These are phyloP conservation scores for Cicer chorassanicum DNA, from an alignment of 306 rosid genomes.

Conservation along the genomic window DNA sequence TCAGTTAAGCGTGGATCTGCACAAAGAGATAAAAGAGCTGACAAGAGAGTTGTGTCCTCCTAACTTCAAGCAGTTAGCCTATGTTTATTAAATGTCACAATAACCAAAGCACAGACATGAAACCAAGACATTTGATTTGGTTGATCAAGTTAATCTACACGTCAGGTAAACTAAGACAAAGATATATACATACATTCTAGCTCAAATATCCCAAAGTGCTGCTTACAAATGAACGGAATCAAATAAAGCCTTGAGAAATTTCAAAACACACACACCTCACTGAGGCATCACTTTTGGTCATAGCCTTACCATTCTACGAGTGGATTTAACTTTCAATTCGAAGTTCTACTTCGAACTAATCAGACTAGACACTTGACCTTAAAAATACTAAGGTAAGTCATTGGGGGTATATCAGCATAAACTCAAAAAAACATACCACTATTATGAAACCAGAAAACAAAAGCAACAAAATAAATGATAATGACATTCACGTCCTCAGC, in stretches of 20 bases:
- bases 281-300: conserved; percentile 4
- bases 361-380: conserved; percentile 5
- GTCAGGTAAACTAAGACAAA: neutral
- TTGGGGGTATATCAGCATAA: conserved; percentile 8
- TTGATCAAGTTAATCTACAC: conserved; percentile 30
- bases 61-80: conserved; percentile 40
- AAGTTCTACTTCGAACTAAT: conserved; percentile 2
- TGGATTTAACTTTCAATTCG: conserved; percentile 11
- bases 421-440: neutral
- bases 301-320: neutral
- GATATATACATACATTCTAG: neutral
- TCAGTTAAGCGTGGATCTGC: conserved; percentile 99
- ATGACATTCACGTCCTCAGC: conserved; percentile 22
- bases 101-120: conserved; percentile 41
- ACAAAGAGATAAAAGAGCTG: conserved; percentile 39
- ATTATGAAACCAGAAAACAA: neutral
- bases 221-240: conserved; percentile 12
- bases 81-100: conserved; percentile 3
- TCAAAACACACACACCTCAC: conserved; percentile 6
- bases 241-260: conserved; percentile 14
- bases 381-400: conserved; percentile 7
- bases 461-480: conserved; percentile 17
- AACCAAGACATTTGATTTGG: conserved; percentile 30
- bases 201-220: conserved; percentile 22
- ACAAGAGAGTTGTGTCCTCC: conserved; percentile 31